Evolutionary conservation across 768 basidiomycete genomes (phyloP).

Genomic region (Clavaria fumosa): DNA sequence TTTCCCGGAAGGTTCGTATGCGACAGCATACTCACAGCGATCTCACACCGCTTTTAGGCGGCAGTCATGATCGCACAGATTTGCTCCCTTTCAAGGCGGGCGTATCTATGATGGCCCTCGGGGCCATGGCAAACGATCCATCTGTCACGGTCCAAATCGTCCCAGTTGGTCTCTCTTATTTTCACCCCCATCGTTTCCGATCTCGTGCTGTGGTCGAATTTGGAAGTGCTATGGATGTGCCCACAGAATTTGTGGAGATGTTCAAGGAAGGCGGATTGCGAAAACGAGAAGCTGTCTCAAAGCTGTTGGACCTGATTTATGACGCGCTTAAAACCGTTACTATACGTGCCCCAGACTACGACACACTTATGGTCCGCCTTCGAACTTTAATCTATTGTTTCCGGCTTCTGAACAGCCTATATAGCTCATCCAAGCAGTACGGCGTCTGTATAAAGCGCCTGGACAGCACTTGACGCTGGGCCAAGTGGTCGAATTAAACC

Average conservation of each 20-base stretch:
- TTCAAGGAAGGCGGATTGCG: slow-evolving; percentile 79
- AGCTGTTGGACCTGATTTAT: slow-evolving; percentile 82
- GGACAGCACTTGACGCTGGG: slow-evolving; percentile 87
- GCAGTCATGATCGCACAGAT: slow-evolving; percentile 95
- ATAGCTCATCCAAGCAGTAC: slow-evolving; percentile 89
- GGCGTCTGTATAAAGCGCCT: slow-evolving; percentile 86
- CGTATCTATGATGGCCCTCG: slow-evolving; percentile 94
- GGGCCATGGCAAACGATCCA: slow-evolving; percentile 90
- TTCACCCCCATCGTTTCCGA: slow-evolving; percentile 76
- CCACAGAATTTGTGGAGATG: slow-evolving; percentile 73
- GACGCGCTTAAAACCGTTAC: slow-evolving; percentile 93
- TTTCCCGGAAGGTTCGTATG: slow-evolving; percentile 78
- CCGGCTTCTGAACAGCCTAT: slow-evolving; percentile 6
- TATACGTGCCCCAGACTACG: slow-evolving; percentile 89
- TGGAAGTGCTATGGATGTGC: slow-evolving; percentile 83
- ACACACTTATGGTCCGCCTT: slow-evolving; percentile 82
- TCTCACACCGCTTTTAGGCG: slow-evolving; percentile 37
- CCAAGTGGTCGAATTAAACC: slow-evolving; percentile 90
- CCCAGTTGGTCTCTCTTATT: slow-evolving; percentile 64
- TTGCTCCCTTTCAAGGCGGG: slow-evolving; percentile 94
- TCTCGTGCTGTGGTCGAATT: slow-evolving; percentile 97
- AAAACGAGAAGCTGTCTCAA: slow-evolving; percentile 83
- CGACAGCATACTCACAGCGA: neutral
- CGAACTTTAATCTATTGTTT: neutral
- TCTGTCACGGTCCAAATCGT: slow-evolving; percentile 82